Percentiles rank a stretch among this genome's conserved stretches.
phyloP scores from a whole-genome alignment of 192 early-diverging fungal genomes.

The Allomyces arbusculus region DNA sequence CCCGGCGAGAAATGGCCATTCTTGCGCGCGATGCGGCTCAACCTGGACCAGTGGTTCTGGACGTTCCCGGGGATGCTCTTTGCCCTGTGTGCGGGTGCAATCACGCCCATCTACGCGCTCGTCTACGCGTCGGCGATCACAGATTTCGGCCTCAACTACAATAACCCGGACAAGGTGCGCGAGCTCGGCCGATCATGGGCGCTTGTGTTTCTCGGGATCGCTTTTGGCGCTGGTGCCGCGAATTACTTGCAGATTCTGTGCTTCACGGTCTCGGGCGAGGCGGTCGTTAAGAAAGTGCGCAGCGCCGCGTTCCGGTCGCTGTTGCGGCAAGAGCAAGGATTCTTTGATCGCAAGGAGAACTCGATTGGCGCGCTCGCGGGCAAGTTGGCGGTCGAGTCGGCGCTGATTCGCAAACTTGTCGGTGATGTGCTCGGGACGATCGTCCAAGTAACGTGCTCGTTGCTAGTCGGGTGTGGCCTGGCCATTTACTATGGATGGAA shows the following conservation, averaged over 20 bases:
- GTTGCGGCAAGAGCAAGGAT: conserved; percentile 64
- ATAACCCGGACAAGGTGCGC: background rate
- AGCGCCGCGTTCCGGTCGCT: conserved; percentile 44
- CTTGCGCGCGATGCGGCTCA: background rate
- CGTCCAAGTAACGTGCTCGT: conserved; percentile 2
- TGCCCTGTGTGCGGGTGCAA: background rate
- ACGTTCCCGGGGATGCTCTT: background rate
- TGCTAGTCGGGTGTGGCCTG: conserved; percentile 26
- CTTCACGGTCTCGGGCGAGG: conserved; percentile 44
- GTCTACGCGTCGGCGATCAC: background rate
- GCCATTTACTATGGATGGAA: conserved; percentile 61
- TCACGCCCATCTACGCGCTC: background rate
- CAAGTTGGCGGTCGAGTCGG: conserved; percentile 48
- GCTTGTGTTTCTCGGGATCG: conserved; percentile 9
- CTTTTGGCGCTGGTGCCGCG: conserved; percentile 29
- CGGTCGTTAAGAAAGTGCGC: conserved; percentile 46
- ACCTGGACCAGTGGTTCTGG: background rate
- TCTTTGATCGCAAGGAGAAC: conserved; percentile 64
- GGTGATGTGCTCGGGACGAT: conserved; percentile 6
- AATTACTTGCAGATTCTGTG: conserved; percentile 28
- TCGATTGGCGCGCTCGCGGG: conserved; percentile 56
- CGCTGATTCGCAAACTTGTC: conserved; percentile 12
- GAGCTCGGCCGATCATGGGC: background rate
- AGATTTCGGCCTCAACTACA: background rate
- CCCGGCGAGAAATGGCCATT: background rate